Conservation (phyloP, 1,139 yeast species). For the Hemisphaericaspora lyxosophila region DNA sequence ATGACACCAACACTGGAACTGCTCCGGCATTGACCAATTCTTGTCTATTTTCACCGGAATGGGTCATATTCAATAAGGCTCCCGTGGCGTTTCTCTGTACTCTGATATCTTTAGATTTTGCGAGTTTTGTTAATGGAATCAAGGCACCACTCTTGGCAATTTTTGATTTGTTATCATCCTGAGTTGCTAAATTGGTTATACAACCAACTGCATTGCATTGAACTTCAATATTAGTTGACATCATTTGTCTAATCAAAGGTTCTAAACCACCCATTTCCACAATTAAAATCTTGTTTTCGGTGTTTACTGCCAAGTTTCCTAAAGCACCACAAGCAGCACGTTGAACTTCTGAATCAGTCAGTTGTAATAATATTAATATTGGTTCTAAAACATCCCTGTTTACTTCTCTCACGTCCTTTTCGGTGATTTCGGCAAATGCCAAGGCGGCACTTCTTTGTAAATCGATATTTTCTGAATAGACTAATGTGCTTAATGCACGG, state of each 20-base stretch:
- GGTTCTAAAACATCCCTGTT: constrained; percentile 92
- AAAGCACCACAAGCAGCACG: constrained; percentile 98
- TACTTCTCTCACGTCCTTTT: constrained; percentile 89
- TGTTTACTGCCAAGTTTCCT: constrained; percentile 95
- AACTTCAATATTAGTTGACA: constrained; percentile 94
- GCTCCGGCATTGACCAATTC: constrained; percentile 98
- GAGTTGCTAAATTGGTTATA: constrained; percentile 97
- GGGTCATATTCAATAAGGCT: constrained; percentile 96
- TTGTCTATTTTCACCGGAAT: constrained; percentile 92
- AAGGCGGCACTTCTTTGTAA: constrained; percentile 96
- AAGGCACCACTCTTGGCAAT: constrained; percentile 98
- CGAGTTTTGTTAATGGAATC: constrained; percentile 88
- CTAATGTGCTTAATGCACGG: constrained; percentile 86
- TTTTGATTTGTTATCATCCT: constrained; percentile 92
- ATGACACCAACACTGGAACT: constrained; percentile 91
- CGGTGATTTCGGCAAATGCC: constrained; percentile 98
- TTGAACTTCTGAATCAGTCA: constrained; percentile 90
- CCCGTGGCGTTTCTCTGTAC: constrained; percentile 99
- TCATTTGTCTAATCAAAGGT: constrained; percentile 95
- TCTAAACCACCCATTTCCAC: constrained; percentile 98
- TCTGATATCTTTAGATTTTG: constrained; percentile 89
- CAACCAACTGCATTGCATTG: constrained; percentile 99
- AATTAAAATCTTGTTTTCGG: constrained; percentile 86
- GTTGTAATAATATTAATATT: constrained; percentile 79
- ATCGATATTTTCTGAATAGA: constrained; percentile 91